Evolutionary conservation across 2,329 filamentous ascomycete genomes (phyloP).

Genomic region (Cryoendolithus antarcticus): DNA sequence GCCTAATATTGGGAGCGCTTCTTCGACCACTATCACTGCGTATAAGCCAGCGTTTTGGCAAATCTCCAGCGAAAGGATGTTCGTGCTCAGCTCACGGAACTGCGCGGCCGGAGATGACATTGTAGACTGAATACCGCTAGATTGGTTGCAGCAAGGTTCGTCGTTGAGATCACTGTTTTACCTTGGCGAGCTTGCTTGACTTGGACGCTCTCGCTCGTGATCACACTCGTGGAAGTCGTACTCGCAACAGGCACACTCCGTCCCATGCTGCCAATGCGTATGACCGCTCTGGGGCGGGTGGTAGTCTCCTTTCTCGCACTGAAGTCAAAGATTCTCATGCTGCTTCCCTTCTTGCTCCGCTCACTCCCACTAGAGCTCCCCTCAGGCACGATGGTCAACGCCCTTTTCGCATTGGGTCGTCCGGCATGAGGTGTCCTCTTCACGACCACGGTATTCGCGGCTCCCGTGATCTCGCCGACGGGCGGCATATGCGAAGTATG

Average conservation of each 20-base stretch:
- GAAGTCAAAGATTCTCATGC: constrained; percentile 15
- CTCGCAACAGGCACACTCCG: constrained; percentile 15
- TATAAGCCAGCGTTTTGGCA: too few species aligned
- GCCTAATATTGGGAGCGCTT: too few species aligned
- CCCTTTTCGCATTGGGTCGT: constrained; percentile 16
- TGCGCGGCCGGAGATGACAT: too few species aligned
- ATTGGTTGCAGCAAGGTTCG: too few species aligned
- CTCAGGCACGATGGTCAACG: constrained; percentile 35
- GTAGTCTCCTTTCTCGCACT: constrained; percentile 8
- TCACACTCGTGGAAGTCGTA: constrained; percentile 11
- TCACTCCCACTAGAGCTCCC: constrained; percentile 33
- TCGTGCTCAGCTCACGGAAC: too few species aligned
- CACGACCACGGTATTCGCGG: constrained; percentile 7
- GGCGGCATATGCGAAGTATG: constrained; percentile 51
- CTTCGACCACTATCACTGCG: too few species aligned
- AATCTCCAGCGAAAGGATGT: too few species aligned
- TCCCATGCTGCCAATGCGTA: constrained; percentile 19
- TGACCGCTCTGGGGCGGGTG: constrained; percentile 9
- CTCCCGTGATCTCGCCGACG: constrained; percentile 41
- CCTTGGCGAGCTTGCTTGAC: too few species aligned
- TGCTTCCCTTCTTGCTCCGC: constrained; percentile 15
- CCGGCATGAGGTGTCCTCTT: constrained; percentile 1
- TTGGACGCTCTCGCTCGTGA: too few species aligned
- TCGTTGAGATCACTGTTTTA: too few species aligned
- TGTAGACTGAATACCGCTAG: too few species aligned